phyloP scores from a whole-genome alignment of 768 basidiomycete species.

The Paxillus ammoniavirescens region DNA sequence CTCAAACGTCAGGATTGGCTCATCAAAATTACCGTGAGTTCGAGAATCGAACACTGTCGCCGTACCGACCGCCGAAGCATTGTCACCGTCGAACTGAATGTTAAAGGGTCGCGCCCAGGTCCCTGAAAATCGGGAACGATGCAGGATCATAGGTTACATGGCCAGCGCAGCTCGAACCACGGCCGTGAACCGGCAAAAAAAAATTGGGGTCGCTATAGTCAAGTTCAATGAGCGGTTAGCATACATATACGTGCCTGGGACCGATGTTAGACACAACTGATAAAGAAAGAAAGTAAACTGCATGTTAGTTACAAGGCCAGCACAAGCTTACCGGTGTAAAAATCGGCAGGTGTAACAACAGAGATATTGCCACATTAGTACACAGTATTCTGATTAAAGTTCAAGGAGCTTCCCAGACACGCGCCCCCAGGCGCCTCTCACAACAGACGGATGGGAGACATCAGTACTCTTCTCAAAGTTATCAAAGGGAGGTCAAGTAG shows the following conservation, averaged over 20 bases:
- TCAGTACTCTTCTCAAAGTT: conserved; percentile 5
- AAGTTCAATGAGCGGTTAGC: no score
- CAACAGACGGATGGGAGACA: not conserved
- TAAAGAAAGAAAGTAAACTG: not conserved
- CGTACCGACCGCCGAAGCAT: no score
- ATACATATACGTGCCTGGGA: conserved; percentile 13
- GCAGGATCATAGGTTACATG: no score
- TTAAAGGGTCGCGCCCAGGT: no score
- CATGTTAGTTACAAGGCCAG: not conserved
- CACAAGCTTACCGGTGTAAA: conserved; percentile 2
- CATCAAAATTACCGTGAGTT: no score
- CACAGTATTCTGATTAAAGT: not conserved
- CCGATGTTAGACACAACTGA: conserved; percentile 29
- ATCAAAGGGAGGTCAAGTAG: not conserved
- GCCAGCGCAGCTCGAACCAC: no score
- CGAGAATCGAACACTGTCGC: no score
- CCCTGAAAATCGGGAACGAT: no score
- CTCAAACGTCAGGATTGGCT: no score
- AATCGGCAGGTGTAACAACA: conserved; percentile 4
- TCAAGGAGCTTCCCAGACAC: not conserved
- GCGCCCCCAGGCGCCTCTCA: not conserved
- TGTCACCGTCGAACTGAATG: no score
- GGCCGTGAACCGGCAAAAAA: no score
- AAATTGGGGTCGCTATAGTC: no score
- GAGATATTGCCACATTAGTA: conserved; percentile 14